Evolutionary conservation across 805 yeast species (phyloP).

Genomic region (Cyberlindnera subsufficiens): DNA sequence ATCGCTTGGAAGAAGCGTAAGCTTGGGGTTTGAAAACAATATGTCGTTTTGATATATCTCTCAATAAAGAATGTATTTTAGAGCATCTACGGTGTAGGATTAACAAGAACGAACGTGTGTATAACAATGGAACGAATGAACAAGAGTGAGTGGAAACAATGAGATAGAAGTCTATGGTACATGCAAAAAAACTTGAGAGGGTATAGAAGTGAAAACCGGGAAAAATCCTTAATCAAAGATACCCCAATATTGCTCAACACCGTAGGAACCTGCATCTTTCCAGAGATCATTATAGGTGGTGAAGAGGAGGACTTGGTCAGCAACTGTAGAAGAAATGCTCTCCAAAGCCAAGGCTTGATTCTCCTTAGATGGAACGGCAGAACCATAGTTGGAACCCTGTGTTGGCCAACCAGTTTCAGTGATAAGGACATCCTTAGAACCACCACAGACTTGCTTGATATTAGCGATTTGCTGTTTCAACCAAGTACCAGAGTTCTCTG

Average conservation of each 20-base stretch:
- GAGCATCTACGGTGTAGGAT: not conserved
- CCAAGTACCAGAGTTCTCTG: constrained; percentile 51
- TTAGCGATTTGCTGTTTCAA: constrained; percentile 39
- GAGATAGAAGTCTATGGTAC: no score
- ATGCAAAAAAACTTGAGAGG: not conserved
- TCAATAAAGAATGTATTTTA: not conserved
- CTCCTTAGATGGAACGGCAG: constrained; percentile 46
- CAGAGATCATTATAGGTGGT: constrained; percentile 60
- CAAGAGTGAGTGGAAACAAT: no score
- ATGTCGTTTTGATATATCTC: no score
- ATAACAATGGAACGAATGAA: not conserved
- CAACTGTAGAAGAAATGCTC: constrained; percentile 39
- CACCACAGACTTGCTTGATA: constrained; percentile 41
- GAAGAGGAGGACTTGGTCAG: constrained; percentile 47
- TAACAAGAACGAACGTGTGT: not conserved
- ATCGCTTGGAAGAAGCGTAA: constrained; percentile 48
- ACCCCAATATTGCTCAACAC: constrained; percentile 54
- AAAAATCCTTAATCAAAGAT: constrained; percentile 16
- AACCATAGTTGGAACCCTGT: constrained; percentile 46
- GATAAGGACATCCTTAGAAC: constrained; percentile 34
- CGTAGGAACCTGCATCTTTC: constrained; percentile 51
- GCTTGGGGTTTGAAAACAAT: not conserved
- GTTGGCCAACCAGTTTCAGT: constrained; percentile 74
- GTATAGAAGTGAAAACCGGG: not conserved
- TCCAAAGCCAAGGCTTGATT: constrained; percentile 50